Evolutionary conservation across 2,329 filamentous ascomycete species (phyloP).

Genomic region (Trichophaea hybrida): DNA sequence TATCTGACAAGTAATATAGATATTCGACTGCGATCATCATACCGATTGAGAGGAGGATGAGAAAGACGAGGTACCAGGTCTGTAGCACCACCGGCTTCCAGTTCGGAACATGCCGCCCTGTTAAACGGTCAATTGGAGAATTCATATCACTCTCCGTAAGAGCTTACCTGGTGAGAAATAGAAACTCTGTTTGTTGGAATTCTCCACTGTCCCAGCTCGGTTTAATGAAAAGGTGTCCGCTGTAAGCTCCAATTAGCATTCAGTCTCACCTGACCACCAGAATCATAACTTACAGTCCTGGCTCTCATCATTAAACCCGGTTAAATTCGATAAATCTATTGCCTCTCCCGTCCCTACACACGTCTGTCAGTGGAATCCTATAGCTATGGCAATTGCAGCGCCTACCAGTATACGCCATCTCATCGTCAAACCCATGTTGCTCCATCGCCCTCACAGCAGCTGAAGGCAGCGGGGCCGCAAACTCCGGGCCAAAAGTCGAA

Average conservation of each 20-base stretch:
- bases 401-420: slow-evolving; percentile 20
- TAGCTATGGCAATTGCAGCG: not conserved
- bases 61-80: slow-evolving; percentile 43
- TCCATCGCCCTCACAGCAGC: slow-evolving; percentile 18
- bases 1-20: slow-evolving; percentile 39
- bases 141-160: not conserved
- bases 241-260: slow-evolving; percentile 5
- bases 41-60: slow-evolving; percentile 41
- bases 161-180: slow-evolving; percentile 20
- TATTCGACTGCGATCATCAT: slow-evolving; percentile 43
- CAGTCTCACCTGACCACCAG: not conserved
- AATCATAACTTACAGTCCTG: slow-evolving; percentile 10
- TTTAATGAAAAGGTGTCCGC: slow-evolving; percentile 10
- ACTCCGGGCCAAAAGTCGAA: slow-evolving; percentile 13
- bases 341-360: slow-evolving; percentile 17
- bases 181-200: slow-evolving; percentile 11
- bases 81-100: slow-evolving; percentile 55
- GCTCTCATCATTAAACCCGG: slow-evolving; percentile 9
- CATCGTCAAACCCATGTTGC: slow-evolving; percentile 13
- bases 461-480: slow-evolving; percentile 10
- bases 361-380: not conserved
- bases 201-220: slow-evolving; percentile 12
- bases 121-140: not conserved
- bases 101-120: slow-evolving; percentile 34
- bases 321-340: slow-evolving; percentile 20